Evolutionary conservation across 768 basidiomycete genomes (phyloP).

Genomic region (Tulasnella sp.): DNA sequence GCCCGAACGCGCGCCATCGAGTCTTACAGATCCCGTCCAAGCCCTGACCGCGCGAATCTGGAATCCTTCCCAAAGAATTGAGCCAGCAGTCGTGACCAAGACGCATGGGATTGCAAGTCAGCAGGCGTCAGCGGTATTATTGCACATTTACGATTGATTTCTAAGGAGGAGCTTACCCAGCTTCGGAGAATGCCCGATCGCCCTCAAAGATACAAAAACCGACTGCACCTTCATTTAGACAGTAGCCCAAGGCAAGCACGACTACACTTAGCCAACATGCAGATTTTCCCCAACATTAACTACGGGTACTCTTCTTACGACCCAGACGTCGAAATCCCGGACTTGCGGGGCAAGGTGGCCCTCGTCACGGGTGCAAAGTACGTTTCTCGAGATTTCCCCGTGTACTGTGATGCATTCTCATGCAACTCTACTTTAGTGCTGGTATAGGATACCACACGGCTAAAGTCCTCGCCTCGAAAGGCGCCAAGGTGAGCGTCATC

Average conservation of each 20-base stretch:
- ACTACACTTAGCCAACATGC: background rate
- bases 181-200: background rate
- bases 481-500: background rate
- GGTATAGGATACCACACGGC: background rate
- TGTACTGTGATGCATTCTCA: background rate
- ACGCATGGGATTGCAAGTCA: background rate
- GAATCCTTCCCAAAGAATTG: background rate
- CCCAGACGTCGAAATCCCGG: background rate
- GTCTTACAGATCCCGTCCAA: background rate
- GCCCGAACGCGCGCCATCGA: background rate
- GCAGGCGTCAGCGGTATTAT: background rate
- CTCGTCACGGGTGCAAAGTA: conserved; percentile 1
- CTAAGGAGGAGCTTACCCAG: background rate
- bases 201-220: background rate
- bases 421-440: background rate
- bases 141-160: background rate
- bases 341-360: background rate
- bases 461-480: background rate
- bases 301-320: background rate
- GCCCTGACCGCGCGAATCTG: background rate
- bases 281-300: background rate
- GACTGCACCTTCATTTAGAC: background rate
- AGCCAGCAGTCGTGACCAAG: too few species aligned
- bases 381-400: background rate
- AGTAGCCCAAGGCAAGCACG: background rate